These are phyloP conservation scores for Eucalyptus microcorys DNA, from an alignment of 345 rosid genomes.

Conservation along the genomic window DNA sequence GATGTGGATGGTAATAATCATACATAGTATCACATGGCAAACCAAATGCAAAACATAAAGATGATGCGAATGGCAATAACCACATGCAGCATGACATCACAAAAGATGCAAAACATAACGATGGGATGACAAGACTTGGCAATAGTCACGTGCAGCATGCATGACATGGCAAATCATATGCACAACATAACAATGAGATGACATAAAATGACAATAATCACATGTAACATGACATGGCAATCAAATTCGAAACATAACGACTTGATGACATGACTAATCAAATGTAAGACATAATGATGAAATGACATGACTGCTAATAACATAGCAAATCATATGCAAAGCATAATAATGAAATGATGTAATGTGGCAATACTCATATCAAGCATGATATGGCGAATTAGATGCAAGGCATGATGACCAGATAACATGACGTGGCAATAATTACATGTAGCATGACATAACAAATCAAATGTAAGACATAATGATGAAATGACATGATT, in stretches of 20 bases:
- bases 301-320: accelerated
- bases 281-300: background rate
- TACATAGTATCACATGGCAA: background rate
- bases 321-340: background rate
- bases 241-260: accelerated
- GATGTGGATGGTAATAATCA: no score
- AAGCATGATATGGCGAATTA: background rate
- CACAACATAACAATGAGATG: background rate
- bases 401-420: background rate
- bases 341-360: background rate
- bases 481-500: background rate
- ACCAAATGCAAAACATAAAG: background rate
- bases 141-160: background rate
- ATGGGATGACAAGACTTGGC: background rate
- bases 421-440: no score
- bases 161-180: background rate
- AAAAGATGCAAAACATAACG: background rate
- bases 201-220: background rate
- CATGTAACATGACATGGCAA: background rate
- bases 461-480: background rate
- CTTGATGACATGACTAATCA: no score
- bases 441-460: background rate
- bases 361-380: background rate
- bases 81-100: background rate
- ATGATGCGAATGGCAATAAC: no score